These are phyloP conservation scores for Phytophthora agathidicida DNA, from an alignment of 352 stramenopile species.

Conservation along the genomic window DNA sequence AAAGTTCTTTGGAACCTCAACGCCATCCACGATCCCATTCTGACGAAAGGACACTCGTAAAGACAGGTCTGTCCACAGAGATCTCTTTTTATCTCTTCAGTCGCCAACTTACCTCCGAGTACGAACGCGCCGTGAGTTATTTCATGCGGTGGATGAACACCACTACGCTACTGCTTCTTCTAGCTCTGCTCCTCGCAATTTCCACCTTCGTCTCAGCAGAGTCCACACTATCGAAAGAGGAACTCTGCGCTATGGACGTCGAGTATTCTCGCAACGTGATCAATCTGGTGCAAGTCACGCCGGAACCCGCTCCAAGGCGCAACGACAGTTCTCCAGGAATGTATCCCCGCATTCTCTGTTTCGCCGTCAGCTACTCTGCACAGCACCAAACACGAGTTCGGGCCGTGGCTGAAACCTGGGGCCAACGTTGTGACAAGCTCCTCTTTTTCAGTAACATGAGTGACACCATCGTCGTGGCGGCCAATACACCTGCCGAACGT, in stretches of 20 bases:
- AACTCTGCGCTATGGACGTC: constrained; percentile 54
- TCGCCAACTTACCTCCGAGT: no score
- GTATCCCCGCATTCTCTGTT: constrained; percentile 75
- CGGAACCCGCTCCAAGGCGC: constrained; percentile 20
- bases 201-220: not conserved
- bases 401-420: constrained; percentile 78
- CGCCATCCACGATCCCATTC: no score
- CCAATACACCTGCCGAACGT: constrained; percentile 20
- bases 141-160: no score
- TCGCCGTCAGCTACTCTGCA: constrained; percentile 72
- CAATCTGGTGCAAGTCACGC: constrained; percentile 45
- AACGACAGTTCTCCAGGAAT: not conserved
- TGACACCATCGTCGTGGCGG: constrained; percentile 48
- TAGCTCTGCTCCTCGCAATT: not conserved
- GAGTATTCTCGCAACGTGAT: constrained; percentile 42
- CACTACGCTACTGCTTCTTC: not conserved
- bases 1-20: no score
- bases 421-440: constrained; percentile 74
- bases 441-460: constrained; percentile 85
- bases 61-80: no score
- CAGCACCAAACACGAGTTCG: constrained; percentile 61
- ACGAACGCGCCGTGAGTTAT: no score
- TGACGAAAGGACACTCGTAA: no score
- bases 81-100: no score
- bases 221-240: constrained; percentile 29